Evolutionary conservation across 2,329 filamentous ascomycete genomes (phyloP), one percentile per base, ranked within the genome.

Genomic region (Lasiodiplodia sp.): DNA sequence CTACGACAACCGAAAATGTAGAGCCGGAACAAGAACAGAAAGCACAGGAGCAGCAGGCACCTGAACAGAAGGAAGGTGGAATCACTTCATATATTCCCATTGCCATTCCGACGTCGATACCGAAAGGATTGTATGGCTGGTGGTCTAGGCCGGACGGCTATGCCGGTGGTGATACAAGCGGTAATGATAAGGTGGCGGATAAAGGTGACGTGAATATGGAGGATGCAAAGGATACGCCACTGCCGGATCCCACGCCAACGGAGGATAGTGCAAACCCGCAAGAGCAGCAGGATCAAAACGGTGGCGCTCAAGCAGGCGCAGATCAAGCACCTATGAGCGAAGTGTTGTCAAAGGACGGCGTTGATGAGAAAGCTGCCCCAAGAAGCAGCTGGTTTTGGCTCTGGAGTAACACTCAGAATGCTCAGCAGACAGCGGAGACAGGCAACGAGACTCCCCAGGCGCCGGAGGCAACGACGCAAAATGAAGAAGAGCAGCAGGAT

Each of bases 111-210:
- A 10, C 31, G 8, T 60, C 65, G 38, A 23, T 63, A n/a, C n/a
- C 47, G 2, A 76, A 72, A 69, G 76, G 77, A 14, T 85, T 83
- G 83, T 80, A 80, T 49, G 81, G 82, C 25, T 85, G 83, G 83
- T 85, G 83, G 83, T 85, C 83, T 16, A 74, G 82, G 37, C 83
- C 83, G 6, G 83, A 85, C 71, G 83, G 80, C 1, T 83, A 84
- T 68, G 72, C 73, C 49, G 75, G 83, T 69, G 72, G 73, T 51
- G 75, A 83, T 34, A 3, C 44, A 18, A 47, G 7, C n/a, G 60
- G 60, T 16, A 75, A 75, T n/a, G 68, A 68, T 3, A 79, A 79
- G 66, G 71, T 74, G n/a, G 77, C 69, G 68, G 73, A 70, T 12
- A 40, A 52, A 11, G 40, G 14, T 18, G 52, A 73, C 70, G 21